Evolutionary conservation across 1,284 basidiomycete genomes (phyloP).

Genomic region (Mycena citricolor): DNA sequence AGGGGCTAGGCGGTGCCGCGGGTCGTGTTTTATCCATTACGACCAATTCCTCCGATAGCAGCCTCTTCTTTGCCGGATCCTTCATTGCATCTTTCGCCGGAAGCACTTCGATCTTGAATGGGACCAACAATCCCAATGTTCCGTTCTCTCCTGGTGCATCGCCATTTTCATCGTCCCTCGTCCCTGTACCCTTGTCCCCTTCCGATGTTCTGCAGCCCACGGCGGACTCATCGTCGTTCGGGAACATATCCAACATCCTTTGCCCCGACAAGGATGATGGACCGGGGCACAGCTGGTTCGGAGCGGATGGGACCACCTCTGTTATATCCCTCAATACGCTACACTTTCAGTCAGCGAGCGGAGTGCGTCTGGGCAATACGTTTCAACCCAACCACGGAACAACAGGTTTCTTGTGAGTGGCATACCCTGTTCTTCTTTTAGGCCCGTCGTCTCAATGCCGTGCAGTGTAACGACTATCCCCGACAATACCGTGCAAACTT

Average conservation of each 20-base stretch:
- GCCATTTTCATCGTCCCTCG: constrained; percentile 87
- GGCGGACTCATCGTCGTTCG: constrained; percentile 77
- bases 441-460: constrained; percentile 12
- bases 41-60: constrained; percentile 67
- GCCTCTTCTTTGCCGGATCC: constrained; percentile 85
- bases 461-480: constrained; percentile 81
- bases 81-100: constrained; percentile 77
- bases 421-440: constrained; percentile 7
- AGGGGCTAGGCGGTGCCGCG: constrained; percentile 73
- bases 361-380: constrained; percentile 90
- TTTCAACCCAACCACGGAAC: constrained; percentile 81
- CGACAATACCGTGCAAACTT: constrained; percentile 78
- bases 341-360: constrained; percentile 69
- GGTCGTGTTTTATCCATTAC: constrained; percentile 77
- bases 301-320: constrained; percentile 66
- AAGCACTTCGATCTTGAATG: constrained; percentile 55
- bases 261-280: constrained; percentile 85
- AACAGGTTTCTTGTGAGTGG: constrained; percentile 75
- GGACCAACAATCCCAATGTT: constrained; percentile 73
- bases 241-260: constrained; percentile 72
- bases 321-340: constrained; percentile 78
- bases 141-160: constrained; percentile 77
- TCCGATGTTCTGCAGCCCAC: constrained; percentile 65
- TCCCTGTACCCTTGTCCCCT: constrained; percentile 64
- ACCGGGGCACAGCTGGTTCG: constrained; percentile 82